Percentiles rank a stretch among this genome's conserved stretches.
These are phyloP conservation scores for Auricularia sp. DNA, from an alignment of 768 basidiomycete species.

Conservation along the genomic window DNA sequence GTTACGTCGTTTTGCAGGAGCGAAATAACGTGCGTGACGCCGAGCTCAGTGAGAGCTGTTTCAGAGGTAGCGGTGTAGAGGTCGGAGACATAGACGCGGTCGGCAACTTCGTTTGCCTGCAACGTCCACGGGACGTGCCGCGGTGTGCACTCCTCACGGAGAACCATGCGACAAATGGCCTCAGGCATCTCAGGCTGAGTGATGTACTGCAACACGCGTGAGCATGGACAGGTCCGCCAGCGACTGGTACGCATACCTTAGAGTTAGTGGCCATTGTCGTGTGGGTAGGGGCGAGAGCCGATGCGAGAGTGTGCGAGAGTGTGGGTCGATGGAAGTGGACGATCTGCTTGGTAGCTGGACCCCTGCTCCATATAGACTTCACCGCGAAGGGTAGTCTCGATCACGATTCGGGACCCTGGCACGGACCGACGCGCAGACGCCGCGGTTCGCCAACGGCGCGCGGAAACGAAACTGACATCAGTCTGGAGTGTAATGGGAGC, in stretches of 20 bases:
- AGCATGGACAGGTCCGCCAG: neutral
- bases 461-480: too few species aligned
- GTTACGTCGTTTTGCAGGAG: conserved; percentile 52
- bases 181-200: neutral
- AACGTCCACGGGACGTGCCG: neutral
- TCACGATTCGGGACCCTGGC: neutral
- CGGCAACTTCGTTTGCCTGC: conserved; percentile 52
- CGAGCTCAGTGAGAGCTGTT: conserved; percentile 39
- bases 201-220: neutral
- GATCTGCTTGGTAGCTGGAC: neutral
- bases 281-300: too few species aligned
- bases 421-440: neutral
- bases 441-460: too few species aligned
- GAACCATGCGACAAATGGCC: neutral
- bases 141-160: neutral
- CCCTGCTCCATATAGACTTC: neutral
- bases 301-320: too few species aligned
- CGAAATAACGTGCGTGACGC: conserved; percentile 68
- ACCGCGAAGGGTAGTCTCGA: neutral
- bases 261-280: too few species aligned
- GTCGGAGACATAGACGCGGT: conserved; percentile 64
- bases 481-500: too few species aligned
- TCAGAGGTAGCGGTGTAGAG: conserved; percentile 58
- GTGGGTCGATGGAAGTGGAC: too few species aligned
- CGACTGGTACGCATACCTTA: too few species aligned